Evolutionary conservation across 2,329 filamentous ascomycete species (phyloP).

Genomic region (Dryadomyces sulphureus): DNA sequence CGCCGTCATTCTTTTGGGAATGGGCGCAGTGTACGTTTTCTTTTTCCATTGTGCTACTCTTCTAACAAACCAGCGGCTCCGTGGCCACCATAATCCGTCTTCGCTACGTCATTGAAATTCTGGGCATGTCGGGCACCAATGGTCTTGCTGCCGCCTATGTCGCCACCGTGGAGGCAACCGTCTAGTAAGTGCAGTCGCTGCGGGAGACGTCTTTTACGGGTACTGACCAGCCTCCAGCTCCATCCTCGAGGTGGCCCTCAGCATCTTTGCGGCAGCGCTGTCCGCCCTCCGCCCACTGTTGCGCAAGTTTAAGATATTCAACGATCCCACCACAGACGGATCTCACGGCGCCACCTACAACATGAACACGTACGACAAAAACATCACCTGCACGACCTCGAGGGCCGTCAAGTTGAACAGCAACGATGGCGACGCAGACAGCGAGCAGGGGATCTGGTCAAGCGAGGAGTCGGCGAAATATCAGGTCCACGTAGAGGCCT

Average conservation of each 20-base stretch:
- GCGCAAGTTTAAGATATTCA: not conserved
- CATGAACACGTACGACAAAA: not conserved
- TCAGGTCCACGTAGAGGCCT: not conserved
- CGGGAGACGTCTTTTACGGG: not conserved
- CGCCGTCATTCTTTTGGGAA: not conserved
- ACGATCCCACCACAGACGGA: too few relatives aligned
- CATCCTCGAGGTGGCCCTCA: slow-evolving; percentile 4
- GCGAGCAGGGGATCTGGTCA: not conserved
- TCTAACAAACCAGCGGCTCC: not conserved
- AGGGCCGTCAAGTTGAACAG: not conserved
- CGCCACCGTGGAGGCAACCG: not conserved
- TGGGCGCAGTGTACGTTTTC: not conserved
- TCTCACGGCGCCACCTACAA: not conserved
- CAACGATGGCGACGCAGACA: not conserved
- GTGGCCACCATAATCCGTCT: not conserved
- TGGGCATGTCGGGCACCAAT: not conserved
- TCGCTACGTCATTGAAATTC: not conserved
- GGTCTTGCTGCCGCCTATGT: not conserved
- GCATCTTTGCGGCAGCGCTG: slow-evolving; percentile 4
- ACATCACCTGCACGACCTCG: not conserved
- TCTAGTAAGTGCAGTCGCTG: not conserved
- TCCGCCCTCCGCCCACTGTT: slow-evolving; percentile 3
- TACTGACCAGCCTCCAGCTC: slow-evolving; percentile 1
- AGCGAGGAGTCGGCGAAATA: not conserved
- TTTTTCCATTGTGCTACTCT: not conserved